Conservation (phyloP, 2,329 filamentous ascomycete species). For the Fusarium liriodendri region DNA sequence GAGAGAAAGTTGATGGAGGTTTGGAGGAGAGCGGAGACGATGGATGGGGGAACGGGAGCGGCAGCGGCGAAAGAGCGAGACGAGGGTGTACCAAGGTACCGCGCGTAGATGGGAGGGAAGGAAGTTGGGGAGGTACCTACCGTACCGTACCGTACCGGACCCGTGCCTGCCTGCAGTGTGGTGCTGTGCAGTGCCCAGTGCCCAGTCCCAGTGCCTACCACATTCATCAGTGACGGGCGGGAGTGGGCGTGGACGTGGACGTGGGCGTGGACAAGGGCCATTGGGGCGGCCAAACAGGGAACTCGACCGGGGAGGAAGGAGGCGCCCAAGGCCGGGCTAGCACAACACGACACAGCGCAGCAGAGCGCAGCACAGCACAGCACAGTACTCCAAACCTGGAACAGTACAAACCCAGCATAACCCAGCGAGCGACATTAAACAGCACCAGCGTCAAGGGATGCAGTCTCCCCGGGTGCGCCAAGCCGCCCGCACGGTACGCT, state of each 20-base stretch:
- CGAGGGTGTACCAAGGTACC: slow-evolving; percentile 43
- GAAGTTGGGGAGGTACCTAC: slow-evolving; percentile 22
- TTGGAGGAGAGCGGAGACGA: slow-evolving; percentile 45
- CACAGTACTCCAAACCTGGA: slow-evolving; percentile 21
- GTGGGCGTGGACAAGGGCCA: slow-evolving; percentile 4
- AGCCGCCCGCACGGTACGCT: slow-evolving; percentile 39
- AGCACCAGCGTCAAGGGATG: slow-evolving; percentile 25
- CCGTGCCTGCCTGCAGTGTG: slow-evolving; percentile 3
- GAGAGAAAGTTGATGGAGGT: slow-evolving; percentile 47
- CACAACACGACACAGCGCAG: slow-evolving; percentile 22
- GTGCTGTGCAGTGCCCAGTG: not conserved
- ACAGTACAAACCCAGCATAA: slow-evolving; percentile 25
- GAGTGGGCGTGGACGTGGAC: slow-evolving; percentile 34
- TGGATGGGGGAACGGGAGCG: slow-evolving; percentile 47
- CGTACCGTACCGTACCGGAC: not conserved
- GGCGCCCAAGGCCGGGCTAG: slow-evolving; percentile 24
- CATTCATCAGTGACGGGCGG: slow-evolving; percentile 37
- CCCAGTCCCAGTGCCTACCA: not conserved
- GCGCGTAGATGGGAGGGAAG: slow-evolving; percentile 23
- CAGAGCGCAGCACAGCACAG: slow-evolving; percentile 8
- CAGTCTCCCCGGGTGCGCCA: slow-evolving; percentile 32
- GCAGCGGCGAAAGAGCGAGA: slow-evolving; percentile 42
- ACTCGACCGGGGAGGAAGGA: slow-evolving; percentile 35
- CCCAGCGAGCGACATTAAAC: slow-evolving; percentile 9
- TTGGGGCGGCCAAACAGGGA: slow-evolving; percentile 43